These are phyloP conservation scores for Apiotrichum veenhuisii DNA, from an alignment of 1,284 basidiomycete genomes.

Conservation along the genomic window DNA sequence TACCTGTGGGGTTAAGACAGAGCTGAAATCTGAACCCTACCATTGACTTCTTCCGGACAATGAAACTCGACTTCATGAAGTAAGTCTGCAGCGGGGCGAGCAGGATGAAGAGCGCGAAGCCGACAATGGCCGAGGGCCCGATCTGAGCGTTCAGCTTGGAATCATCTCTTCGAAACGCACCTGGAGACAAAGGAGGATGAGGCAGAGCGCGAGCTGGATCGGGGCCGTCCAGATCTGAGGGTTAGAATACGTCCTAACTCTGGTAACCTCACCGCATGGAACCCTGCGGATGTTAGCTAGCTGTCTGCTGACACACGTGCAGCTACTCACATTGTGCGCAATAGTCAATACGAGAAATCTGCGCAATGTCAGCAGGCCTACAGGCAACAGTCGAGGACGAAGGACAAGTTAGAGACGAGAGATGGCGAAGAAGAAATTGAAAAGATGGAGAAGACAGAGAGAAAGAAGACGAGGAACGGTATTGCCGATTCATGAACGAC, in stretches of 20 bases:
- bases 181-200: constrained; percentile 39
- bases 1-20: constrained; percentile 43
- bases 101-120: constrained; percentile 67
- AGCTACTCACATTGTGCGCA: constrained; percentile 32
- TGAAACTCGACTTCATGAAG: constrained; percentile 66
- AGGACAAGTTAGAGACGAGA: no score
- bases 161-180: not conserved
- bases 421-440: no score
- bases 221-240: constrained; percentile 61
- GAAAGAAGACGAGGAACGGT: no score
- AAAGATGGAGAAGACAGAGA: no score
- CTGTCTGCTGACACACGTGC: not conserved
- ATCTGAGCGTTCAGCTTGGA: constrained; percentile 51
- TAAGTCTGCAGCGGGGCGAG: constrained; percentile 67
- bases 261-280: constrained; percentile 47
- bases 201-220: constrained; percentile 60
- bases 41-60: constrained; percentile 59
- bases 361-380: not conserved
- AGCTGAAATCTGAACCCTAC: constrained; percentile 13
- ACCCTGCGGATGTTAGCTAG: constrained; percentile 52
- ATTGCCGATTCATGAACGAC: no score
- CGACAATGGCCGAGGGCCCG: constrained; percentile 70
- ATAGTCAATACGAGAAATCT: constrained; percentile 46
- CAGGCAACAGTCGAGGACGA: no score
- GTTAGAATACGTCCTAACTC: not conserved